Conservation (phyloP, 2,329 filamentous ascomycete species). For the Diaporthe sp. region DNA sequence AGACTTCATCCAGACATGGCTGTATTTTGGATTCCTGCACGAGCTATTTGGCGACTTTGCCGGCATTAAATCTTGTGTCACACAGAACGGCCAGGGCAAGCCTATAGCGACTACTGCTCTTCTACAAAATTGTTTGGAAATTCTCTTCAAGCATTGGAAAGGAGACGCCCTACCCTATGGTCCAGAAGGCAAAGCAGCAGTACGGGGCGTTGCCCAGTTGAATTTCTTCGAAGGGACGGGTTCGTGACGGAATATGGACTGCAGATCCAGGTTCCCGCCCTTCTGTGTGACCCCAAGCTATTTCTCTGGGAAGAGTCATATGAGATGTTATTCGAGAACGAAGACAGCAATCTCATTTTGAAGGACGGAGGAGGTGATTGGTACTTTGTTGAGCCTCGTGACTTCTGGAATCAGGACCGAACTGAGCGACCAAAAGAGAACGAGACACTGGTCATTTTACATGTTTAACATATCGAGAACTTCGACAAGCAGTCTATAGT, state of each 20-base stretch:
- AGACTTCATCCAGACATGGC: background rate
- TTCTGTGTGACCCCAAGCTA: background rate
- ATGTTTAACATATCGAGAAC: background rate
- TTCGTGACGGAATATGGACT: background rate
- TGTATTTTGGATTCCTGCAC: background rate
- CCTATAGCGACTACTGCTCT: background rate
- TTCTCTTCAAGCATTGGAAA: background rate
- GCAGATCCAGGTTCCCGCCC: slow-evolving; percentile 1
- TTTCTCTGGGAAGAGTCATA: slow-evolving; percentile 3
- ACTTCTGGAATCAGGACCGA: background rate
- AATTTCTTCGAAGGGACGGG: background rate
- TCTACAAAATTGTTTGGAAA: background rate
- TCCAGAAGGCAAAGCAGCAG: background rate
- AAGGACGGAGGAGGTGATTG: background rate
- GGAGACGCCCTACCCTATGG: background rate
- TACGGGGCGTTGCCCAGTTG: background rate
- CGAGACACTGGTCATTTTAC: background rate
- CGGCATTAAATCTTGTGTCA: background rate
- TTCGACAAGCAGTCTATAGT: background rate
- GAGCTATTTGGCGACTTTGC: background rate
- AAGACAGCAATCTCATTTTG: background rate
- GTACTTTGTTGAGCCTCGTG: background rate
- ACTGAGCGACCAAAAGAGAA: background rate
- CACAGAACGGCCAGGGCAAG: background rate
- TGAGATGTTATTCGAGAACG: background rate